A percentile compares a stretch with the other conserved stretches of the same genome.
Evolutionary conservation across 768 basidiomycete genomes (phyloP).

Genomic region (Psilocybe azurescens): DNA sequence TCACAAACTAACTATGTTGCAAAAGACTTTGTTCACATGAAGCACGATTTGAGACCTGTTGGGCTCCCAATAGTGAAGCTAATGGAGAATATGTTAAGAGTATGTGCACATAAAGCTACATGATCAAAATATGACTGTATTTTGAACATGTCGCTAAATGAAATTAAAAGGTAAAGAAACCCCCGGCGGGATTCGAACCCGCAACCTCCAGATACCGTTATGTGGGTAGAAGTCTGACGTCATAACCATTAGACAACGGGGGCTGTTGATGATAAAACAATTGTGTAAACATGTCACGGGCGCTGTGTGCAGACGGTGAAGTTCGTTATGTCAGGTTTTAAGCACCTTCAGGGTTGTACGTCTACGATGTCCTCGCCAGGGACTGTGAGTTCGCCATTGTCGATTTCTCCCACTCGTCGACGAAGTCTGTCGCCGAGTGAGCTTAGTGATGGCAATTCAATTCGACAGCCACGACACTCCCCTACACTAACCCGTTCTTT

Average conservation of each 20-base stretch:
- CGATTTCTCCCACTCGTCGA: conserved; percentile 47
- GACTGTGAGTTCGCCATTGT: conserved; percentile 49
- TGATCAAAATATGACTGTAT: no score
- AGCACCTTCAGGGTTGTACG: not conserved
- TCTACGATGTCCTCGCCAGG: conserved; percentile 43
- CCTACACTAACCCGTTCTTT: conserved; percentile 67
- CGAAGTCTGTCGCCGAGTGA: conserved; percentile 46
- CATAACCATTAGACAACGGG: conserved; percentile 91
- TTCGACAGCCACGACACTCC: conserved; percentile 45
- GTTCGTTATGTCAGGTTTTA: not conserved
- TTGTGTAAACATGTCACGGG: not conserved
- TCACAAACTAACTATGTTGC: no score
- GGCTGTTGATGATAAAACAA: conserved; percentile 38
- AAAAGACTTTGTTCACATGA: no score
- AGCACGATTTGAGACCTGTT: no score
- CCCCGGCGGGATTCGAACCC: conserved; percentile 88
- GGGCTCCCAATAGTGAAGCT: no score
- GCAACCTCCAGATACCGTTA: conserved; percentile 74
- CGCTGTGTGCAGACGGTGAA: not conserved
- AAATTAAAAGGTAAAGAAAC: conserved; percentile 37
- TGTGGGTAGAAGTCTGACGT: conserved; percentile 81
- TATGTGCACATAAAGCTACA: no score
- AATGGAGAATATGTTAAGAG: no score
- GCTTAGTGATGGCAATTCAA: conserved; percentile 44
- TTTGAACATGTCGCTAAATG: no score